Evolutionary conservation across 371 early-diverging fungal species (phyloP), one percentile per base, ranked within the genome.

Genomic region (Phascolomyces articulosus): DNA sequence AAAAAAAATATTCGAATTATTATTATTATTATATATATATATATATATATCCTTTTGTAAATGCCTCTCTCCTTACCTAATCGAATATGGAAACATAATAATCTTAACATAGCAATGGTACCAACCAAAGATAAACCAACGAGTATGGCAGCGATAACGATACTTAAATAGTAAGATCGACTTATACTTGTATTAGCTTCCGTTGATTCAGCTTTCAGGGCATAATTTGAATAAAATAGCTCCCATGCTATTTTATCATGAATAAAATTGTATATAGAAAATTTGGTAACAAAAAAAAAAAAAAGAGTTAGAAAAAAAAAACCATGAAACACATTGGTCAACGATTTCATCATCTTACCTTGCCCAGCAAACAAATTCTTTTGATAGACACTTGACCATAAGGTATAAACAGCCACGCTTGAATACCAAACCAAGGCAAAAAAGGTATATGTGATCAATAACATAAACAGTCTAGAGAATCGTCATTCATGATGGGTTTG

Each of bases 61-160:
- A 13, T 18, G 16, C 16, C 0, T 8, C 7, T 24, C 10, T n/a
- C 18, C 48, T 72, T 67, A 65, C 85, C 73, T 49, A 85, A 68
- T 31, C 75, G 69, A 18, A 88, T 63, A 68, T 85, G 86, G 56
- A 88, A 77, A 24, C 69, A 29, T 8, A 83, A 55, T 21, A 86
- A 58, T 55, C 80, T 67, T 16, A 72, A 63, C 34, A 85, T 78
- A 9, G 75, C 69, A 0, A 67, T 64, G 4, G 73, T 67, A 1
- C 82, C 75, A 2, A 68, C 59, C 18, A 73, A 62, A 1, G 69
- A 54, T 9, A 73, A 72, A 2, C 68, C n/a, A 0, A 77, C 67
- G 51, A 77, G 55, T 10, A 60, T 27, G 7, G 67, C 66, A 13
- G 67, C 38, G 11, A 67, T 51, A 1, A 41, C 62, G 6, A 61